Conservation (phyloP, 352 stramenopile species). For the Phytophthora europaea region DNA sequence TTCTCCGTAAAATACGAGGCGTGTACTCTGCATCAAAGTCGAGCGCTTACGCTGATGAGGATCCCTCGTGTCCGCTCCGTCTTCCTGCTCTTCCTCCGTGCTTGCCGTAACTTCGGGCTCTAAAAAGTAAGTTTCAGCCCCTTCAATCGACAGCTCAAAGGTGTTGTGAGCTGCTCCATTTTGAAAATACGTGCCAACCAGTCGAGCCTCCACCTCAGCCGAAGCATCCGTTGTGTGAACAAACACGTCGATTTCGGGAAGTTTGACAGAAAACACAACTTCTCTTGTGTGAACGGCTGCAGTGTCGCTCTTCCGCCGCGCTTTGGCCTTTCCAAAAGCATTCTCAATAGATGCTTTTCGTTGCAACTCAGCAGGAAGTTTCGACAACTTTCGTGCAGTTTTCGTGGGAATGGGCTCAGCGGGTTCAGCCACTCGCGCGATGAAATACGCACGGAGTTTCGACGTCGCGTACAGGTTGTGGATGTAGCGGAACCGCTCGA, state of each 20-base stretch:
- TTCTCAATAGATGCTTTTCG: conserved; percentile 30
- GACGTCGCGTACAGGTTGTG: conserved; percentile 72
- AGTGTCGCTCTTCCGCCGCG: conserved; percentile 24
- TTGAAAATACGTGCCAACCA: conserved; percentile 64
- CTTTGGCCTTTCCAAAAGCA: conserved; percentile 19
- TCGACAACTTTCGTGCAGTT: conserved; percentile 16
- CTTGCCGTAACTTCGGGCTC: conserved; percentile 36
- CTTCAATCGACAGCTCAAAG: conserved; percentile 68
- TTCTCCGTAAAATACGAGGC: conserved; percentile 70
- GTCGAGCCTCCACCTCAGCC: conserved; percentile 68
- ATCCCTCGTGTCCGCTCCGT: not conserved
- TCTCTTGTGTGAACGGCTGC: conserved; percentile 17
- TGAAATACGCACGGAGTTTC: conserved; percentile 79
- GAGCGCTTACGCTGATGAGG: conserved; percentile 50
- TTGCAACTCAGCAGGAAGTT: conserved; percentile 24
- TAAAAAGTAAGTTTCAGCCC: conserved; percentile 70
- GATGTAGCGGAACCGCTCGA: conserved; percentile 78
- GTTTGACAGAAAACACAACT: conserved; percentile 61
- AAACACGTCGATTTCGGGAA: conserved; percentile 77
- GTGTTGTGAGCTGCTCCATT: conserved; percentile 59
- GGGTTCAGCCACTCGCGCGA: conserved; percentile 17
- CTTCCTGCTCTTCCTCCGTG: not conserved
- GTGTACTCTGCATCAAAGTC: conserved; percentile 67
- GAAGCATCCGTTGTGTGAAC: conserved; percentile 71
- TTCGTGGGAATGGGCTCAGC: conserved; percentile 12